Conservation (phyloP, 805 yeast species). For the Phaffomyces antillensis region DNA sequence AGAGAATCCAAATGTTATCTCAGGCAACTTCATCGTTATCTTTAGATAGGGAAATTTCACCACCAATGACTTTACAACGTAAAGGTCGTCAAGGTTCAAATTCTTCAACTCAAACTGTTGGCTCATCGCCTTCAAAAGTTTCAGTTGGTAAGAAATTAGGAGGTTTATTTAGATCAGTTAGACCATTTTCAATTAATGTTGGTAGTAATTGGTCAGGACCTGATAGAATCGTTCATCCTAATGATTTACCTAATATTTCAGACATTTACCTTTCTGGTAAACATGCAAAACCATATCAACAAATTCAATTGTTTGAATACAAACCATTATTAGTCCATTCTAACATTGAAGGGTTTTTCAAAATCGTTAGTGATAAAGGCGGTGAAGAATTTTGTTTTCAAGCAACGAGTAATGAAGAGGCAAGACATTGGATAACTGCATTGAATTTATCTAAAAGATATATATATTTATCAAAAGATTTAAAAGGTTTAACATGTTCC, state of each 20-base stretch:
- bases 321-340: conserved; percentile 30
- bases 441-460: conserved; percentile 34
- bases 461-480: conserved; percentile 34
- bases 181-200: conserved; percentile 55
- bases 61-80: conserved; percentile 14
- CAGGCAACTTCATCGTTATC: conserved; percentile 21
- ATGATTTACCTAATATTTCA: conserved; percentile 53
- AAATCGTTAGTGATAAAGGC: conserved; percentile 32
- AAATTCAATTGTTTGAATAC: conserved; percentile 37
- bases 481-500: conserved; percentile 33
- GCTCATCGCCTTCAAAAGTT: conserved; percentile 15
- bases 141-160: conserved; percentile 42
- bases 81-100: conserved; percentile 13
- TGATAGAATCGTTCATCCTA: conserved; percentile 41
- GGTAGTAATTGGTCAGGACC: conserved; percentile 30
- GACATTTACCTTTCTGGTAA: conserved; percentile 30
- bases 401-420: conserved; percentile 51
- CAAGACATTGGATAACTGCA: conserved; percentile 64
- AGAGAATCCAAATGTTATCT: conserved; percentile 26
- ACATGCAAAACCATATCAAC: conserved; percentile 41
- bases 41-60: conserved; percentile 7
- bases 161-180: conserved; percentile 48
- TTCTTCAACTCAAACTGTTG: conserved; percentile 5
- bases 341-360: conserved; percentile 36
- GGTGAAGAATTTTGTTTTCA: conserved; percentile 61